Percentiles rank a stretch among this genome's conserved stretches.
These are phyloP conservation scores for Avena insularis DNA, from an alignment of 176 grass and related monocot genomes.

Conservation along the genomic window DNA sequence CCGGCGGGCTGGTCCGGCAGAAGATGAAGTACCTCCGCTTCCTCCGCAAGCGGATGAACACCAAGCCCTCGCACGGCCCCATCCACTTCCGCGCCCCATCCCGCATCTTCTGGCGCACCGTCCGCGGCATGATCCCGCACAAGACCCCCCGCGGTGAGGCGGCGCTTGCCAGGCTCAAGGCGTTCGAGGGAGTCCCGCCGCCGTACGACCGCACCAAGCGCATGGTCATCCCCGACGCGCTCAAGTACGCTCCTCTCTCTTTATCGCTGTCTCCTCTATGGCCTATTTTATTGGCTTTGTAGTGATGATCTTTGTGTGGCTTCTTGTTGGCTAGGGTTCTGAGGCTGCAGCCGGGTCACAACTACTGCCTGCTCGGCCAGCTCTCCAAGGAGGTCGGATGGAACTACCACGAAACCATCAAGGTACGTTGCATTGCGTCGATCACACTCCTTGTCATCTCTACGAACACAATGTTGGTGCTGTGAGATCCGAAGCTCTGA, in stretches of 20 bases:
- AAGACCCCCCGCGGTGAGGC: conserved; percentile 74
- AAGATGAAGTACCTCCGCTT: conserved; percentile 79
- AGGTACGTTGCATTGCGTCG: not conserved
- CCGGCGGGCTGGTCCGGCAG: conserved; percentile 63
- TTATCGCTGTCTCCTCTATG: not conserved
- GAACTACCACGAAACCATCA: conserved; percentile 52
- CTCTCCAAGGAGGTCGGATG: conserved; percentile 76
- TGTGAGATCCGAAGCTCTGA: not conserved
- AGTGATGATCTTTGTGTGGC: not conserved
- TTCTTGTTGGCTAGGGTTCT: conserved; percentile 48
- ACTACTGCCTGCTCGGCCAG: conserved; percentile 57
- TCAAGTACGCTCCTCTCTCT: conserved; percentile 41
- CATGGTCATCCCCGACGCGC: conserved; percentile 71
- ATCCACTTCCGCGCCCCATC: conserved; percentile 63
- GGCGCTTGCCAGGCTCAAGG: conserved; percentile 62
- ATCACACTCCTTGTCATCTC: not conserved
- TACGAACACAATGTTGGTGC: not conserved
- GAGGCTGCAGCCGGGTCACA: conserved; percentile 69
- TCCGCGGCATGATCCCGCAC: conserved; percentile 78
- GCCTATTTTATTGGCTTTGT: not conserved
- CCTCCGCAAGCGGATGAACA: conserved; percentile 79
- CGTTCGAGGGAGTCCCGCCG: conserved; percentile 62
- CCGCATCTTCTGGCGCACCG: conserved; percentile 58
- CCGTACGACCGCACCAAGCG: conserved; percentile 68
- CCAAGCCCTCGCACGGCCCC: conserved; percentile 68